phyloP scores from a whole-genome alignment of 805 yeast genomes.

The Candida dendrica region DNA sequence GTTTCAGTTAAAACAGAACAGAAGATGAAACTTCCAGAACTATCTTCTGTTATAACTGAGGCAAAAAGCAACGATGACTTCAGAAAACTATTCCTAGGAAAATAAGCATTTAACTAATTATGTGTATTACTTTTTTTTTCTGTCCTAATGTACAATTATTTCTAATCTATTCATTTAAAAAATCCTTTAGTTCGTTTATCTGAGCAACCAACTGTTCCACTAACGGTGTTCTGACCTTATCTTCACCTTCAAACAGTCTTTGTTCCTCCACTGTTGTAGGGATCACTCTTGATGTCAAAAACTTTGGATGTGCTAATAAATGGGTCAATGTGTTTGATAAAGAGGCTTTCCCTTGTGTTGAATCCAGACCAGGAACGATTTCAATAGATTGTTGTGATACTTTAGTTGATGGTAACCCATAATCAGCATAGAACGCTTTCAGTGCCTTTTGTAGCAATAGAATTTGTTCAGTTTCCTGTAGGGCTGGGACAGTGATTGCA shows the following conservation, averaged over 20 bases:
- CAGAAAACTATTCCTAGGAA: conserved; percentile 26
- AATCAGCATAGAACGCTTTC: conserved; percentile 43
- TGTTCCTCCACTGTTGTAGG: conserved; percentile 64
- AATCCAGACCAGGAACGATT: conserved; percentile 55
- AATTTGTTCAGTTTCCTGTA: conserved; percentile 65
- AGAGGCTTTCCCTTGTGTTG: conserved; percentile 48
- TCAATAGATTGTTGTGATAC: conserved; percentile 17
- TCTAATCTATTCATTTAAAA: conserved; percentile 13
- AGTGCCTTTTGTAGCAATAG: conserved; percentile 56
- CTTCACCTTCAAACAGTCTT: conserved; percentile 44
- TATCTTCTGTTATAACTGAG: no score
- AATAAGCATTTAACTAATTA: conserved; percentile 3
- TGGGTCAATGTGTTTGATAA: conserved; percentile 59
- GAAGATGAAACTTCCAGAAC: no score
- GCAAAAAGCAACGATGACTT: conserved; percentile 31
- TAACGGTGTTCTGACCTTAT: conserved; percentile 30
- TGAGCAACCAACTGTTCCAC: conserved; percentile 41
- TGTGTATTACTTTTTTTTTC: not conserved
- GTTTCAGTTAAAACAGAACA: not conserved
- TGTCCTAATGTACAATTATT: conserved; percentile 4
- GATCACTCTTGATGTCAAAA: conserved; percentile 58
- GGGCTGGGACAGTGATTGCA: conserved; percentile 37
- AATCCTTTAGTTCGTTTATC: conserved; percentile 45
- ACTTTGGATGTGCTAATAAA: conserved; percentile 81
- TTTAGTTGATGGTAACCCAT: conserved; percentile 27